Percentiles rank a stretch among this genome's conserved stretches.
phyloP scores from a whole-genome alignment of 2,329 filamentous ascomycete species.

The Fusarium humuli region DNA sequence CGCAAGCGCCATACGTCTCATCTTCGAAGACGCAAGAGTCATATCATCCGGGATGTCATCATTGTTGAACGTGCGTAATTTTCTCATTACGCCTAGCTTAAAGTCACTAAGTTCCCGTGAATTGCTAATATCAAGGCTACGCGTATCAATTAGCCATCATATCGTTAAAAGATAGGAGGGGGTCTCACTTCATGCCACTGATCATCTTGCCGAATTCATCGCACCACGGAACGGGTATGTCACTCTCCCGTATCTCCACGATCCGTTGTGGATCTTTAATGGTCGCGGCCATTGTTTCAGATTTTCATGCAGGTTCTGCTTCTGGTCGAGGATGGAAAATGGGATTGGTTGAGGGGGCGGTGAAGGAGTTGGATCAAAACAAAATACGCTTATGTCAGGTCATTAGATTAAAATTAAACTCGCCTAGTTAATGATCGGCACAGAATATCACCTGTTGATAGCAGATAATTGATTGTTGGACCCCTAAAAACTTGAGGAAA shows the following conservation, averaged over 20 bases:
- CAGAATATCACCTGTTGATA: neutral
- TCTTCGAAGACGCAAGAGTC: constrained; percentile 1
- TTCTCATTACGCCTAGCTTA: constrained; percentile 2
- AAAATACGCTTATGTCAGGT: neutral
- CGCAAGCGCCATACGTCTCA: constrained; percentile 3
- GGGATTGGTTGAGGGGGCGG: constrained; percentile 1
- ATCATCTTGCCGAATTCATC: constrained; percentile 29
- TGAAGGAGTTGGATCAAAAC: neutral
- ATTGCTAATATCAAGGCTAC: neutral
- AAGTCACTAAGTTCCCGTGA: neutral
- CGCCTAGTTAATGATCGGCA: neutral
- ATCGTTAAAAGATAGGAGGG: rapidly evolving
- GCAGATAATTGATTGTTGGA: neutral
- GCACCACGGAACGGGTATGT: constrained; percentile 15
- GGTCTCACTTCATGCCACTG: constrained; percentile 21
- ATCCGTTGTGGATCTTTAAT: constrained; percentile 11
- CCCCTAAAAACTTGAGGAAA: neutral
- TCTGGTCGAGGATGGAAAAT: neutral
- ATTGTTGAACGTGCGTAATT: constrained; percentile 7
- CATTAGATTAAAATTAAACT: neutral
- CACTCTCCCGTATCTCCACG: constrained; percentile 2
- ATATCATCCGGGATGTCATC: neutral
- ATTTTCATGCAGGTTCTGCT: neutral
- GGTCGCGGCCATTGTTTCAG: constrained; percentile 4
- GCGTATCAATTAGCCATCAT: neutral